A percentile compares a stretch with the other conserved stretches of the same genome.
phyloP scores from a whole-genome alignment of 2,329 filamentous ascomycete species.

The Fusarium citri region DNA sequence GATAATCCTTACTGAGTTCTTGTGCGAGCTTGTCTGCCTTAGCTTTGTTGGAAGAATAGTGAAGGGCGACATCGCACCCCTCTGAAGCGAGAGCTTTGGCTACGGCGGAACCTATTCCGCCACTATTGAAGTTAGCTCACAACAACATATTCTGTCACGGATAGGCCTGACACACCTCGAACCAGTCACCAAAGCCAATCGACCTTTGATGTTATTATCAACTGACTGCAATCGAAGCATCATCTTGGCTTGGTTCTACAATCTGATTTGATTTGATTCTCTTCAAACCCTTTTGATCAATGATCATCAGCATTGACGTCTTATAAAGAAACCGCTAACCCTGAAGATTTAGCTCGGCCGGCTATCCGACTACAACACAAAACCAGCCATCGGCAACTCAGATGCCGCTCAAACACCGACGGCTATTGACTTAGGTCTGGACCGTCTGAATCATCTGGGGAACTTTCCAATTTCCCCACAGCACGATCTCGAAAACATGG shows the following conservation, averaged over 20 bases:
- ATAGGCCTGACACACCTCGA: slow-evolving; percentile 18
- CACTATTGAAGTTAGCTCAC: slow-evolving; percentile 38
- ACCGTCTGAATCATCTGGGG: slow-evolving; percentile 3
- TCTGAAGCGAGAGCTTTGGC: slow-evolving; percentile 50
- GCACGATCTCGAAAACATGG: slow-evolving; percentile 13
- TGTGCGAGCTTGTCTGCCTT: slow-evolving; percentile 48
- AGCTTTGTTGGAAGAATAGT: slow-evolving; percentile 50
- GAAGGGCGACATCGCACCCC: slow-evolving; percentile 52
- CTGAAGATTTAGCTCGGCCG: slow-evolving; percentile 3
- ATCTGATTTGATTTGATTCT: not conserved
- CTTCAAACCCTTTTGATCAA: not conserved
- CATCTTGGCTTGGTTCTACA: not conserved
- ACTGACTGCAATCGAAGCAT: slow-evolving; percentile 21
- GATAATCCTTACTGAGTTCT: slow-evolving; percentile 23
- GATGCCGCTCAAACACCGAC: slow-evolving; percentile 17
- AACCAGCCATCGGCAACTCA: not conserved
- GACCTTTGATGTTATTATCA: slow-evolving; percentile 30
- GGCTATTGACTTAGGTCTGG: slow-evolving; percentile 15
- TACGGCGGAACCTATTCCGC: slow-evolving; percentile 51
- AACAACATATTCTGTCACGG: not conserved
- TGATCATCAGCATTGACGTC: not conserved
- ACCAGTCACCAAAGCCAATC: slow-evolving; percentile 37
- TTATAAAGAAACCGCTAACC: slow-evolving; percentile 10
- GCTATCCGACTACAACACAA: not conserved
- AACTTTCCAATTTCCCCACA: slow-evolving; percentile 8